phyloP scores from a whole-genome alignment of 345 rosid species.

The Acer yangbiense region DNA sequence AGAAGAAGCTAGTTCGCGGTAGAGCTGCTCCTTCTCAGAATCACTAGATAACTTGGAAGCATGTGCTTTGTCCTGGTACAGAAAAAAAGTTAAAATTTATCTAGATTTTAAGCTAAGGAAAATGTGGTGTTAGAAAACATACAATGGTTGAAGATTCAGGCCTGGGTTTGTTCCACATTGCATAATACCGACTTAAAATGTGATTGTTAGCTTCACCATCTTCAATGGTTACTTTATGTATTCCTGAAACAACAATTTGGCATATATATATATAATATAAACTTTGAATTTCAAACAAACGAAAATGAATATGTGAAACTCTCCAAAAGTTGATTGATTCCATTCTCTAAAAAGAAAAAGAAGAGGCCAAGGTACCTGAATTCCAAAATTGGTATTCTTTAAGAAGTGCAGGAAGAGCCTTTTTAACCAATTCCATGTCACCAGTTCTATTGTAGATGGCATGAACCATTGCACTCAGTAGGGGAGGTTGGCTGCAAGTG shows the following conservation, averaged over 20 bases:
- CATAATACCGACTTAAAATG: constrained; percentile 73
- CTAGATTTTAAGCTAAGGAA: neutral
- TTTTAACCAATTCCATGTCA: constrained; percentile 53
- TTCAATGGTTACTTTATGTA: constrained; percentile 59
- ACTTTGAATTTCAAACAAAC: constrained; percentile 7
- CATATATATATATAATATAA: neutral
- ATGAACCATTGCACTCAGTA: constrained; percentile 83
- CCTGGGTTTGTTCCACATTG: constrained; percentile 89
- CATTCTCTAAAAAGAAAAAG: neutral
- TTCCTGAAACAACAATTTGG: constrained; percentile 37
- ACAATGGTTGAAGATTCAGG: constrained; percentile 72
- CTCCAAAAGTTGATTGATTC: neutral
- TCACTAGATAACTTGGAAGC: constrained; percentile 54
- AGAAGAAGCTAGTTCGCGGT: constrained; percentile 71
- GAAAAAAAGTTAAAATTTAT: neutral
- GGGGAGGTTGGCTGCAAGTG: constrained; percentile 80
- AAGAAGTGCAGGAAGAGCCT: constrained; percentile 67
- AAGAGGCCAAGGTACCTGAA: constrained; percentile 38
- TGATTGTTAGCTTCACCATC: constrained; percentile 52
- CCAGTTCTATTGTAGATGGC: constrained; percentile 64
- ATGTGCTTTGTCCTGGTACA: constrained; percentile 57
- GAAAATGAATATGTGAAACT: too few species aligned
- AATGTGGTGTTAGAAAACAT: constrained; percentile 31
- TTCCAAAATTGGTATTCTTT: constrained; percentile 82
- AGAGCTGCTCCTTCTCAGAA: constrained; percentile 61